Conservation (phyloP, 2,329 filamentous ascomycete species). For the Dactylella cylindrospora region DNA sequence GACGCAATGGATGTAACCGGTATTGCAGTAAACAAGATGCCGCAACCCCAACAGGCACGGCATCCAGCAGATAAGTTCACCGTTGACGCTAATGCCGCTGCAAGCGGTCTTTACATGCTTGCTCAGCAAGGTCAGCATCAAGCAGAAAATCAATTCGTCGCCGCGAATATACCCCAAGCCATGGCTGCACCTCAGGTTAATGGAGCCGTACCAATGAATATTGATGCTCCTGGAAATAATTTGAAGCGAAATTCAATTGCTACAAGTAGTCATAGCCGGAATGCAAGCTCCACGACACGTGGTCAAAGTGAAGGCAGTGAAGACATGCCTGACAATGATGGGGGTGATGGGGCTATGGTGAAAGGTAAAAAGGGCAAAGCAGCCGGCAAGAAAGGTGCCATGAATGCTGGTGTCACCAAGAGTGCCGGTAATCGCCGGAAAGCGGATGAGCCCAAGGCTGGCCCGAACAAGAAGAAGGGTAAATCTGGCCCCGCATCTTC, state of each 20-base stretch:
- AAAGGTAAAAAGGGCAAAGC: slow-evolving; percentile 36
- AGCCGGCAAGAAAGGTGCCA: slow-evolving; percentile 29
- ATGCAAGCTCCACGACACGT: slow-evolving; percentile 33
- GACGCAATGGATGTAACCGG: slow-evolving; percentile 48
- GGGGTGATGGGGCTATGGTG: slow-evolving; percentile 1
- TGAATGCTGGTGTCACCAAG: slow-evolving; percentile 25
- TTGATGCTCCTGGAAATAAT: slow-evolving; percentile 19
- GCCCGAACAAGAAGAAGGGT: slow-evolving; percentile 17
- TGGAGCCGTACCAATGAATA: slow-evolving; percentile 33
- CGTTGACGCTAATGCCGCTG: slow-evolving; percentile 87
- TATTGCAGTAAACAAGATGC: slow-evolving; percentile 52
- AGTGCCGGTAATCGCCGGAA: slow-evolving; percentile 31
- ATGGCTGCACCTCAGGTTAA: not conserved
- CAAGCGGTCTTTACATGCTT: slow-evolving; percentile 89
- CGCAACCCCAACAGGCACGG: slow-evolving; percentile 49
- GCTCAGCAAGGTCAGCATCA: slow-evolving; percentile 69
- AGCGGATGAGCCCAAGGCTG: slow-evolving; percentile 19
- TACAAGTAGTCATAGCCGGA: slow-evolving; percentile 35
- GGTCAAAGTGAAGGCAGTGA: slow-evolving; percentile 40
- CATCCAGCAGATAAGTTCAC: slow-evolving; percentile 69
- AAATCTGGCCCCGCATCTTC: slow-evolving; percentile 4
- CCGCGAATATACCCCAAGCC: slow-evolving; percentile 27
- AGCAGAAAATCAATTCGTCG: slow-evolving; percentile 54
- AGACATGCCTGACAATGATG: slow-evolving; percentile 33
- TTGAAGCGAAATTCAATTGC: slow-evolving; percentile 35